Evolutionary conservation across 2,329 filamentous ascomycete genomes (phyloP).

Genomic region (Zarea fungicola): DNA sequence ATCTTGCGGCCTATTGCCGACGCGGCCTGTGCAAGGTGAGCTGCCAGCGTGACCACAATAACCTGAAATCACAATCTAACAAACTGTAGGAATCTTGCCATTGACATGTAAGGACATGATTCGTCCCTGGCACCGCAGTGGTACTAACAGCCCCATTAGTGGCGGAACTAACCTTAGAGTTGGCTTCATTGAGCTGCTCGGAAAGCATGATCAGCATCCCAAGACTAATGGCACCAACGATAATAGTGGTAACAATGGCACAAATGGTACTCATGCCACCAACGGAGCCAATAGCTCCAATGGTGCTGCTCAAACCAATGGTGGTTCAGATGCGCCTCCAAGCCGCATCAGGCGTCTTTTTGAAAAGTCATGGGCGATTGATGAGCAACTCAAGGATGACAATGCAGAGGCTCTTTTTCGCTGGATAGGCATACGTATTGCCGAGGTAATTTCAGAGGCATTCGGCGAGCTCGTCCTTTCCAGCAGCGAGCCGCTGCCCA

Average conservation of each 20-base stretch:
- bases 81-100: conserved; percentile 49
- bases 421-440: conserved; percentile 79
- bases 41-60: conserved; percentile 12
- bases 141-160: conserved; percentile 34
- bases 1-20: conserved; percentile 45
- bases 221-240: conserved; percentile 17
- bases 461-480: conserved; percentile 38
- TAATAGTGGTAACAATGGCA: conserved; percentile 17
- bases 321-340: conserved; percentile 6
- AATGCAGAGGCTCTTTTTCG: conserved; percentile 69
- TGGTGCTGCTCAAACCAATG: conserved; percentile 3
- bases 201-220: conserved; percentile 23
- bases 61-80: background rate
- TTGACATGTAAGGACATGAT: conserved; percentile 53
- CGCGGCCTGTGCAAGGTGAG: conserved; percentile 44
- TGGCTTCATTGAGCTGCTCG: conserved; percentile 58
- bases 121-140: conserved; percentile 14
- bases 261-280: conserved; percentile 17
- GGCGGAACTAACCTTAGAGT: conserved; percentile 66
- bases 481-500: conserved; percentile 44
- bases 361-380: conserved; percentile 70
- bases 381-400: conserved; percentile 66
- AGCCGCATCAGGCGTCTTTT: conserved; percentile 51
- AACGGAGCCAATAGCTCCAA: conserved; percentile 6
- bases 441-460: conserved; percentile 61